phyloP scores from a whole-genome alignment of 2,329 filamentous ascomycete genomes.

The Acrocalymma vagum region DNA sequence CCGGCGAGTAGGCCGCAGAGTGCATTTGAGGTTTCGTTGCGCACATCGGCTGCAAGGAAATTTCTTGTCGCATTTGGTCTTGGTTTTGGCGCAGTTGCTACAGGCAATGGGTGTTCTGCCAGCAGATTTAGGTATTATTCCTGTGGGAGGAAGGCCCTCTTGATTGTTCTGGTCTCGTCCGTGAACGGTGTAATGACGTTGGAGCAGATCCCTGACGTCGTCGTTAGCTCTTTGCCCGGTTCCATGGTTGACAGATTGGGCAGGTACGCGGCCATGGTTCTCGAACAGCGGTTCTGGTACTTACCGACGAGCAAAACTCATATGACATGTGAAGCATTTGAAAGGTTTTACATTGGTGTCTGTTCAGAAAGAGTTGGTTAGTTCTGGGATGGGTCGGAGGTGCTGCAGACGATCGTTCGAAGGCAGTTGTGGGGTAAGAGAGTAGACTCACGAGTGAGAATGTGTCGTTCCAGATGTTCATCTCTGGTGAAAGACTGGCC shows the following conservation, averaged over 20 bases:
- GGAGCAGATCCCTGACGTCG: slow-evolving; percentile 56
- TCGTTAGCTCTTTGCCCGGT: slow-evolving; percentile 27
- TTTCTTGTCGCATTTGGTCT: slow-evolving; percentile 64
- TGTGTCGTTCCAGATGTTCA: slow-evolving; percentile 62
- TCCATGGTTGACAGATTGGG: neutral
- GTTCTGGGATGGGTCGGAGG: slow-evolving; percentile 1
- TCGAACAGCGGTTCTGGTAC: too few species aligned
- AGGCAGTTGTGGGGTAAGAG: neutral
- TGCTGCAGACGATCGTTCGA: slow-evolving; percentile 4
- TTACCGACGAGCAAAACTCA: slow-evolving; percentile 62
- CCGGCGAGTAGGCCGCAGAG: slow-evolving; percentile 56
- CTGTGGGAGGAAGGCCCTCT: slow-evolving; percentile 56
- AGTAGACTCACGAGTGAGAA: slow-evolving; percentile 57
- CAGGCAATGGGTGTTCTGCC: slow-evolving; percentile 62
- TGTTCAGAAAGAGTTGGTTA: slow-evolving; percentile 29
- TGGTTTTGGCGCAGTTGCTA: slow-evolving; percentile 63
- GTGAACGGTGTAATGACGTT: slow-evolving; percentile 62
- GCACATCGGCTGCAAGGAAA: slow-evolving; percentile 63
- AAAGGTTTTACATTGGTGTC: slow-evolving; percentile 65
- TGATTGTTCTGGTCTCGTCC: slow-evolving; percentile 60
- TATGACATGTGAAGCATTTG: slow-evolving; percentile 63
- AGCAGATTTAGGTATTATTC: slow-evolving; percentile 61
- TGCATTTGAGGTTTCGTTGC: slow-evolving; percentile 57
- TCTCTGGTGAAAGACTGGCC: slow-evolving; percentile 62
- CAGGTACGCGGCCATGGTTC: too few species aligned